Evolutionary conservation across 148 eudicot species (phyloP), one percentile per base, ranked within the genome.

Genomic region (Diospyros kaki): DNA sequence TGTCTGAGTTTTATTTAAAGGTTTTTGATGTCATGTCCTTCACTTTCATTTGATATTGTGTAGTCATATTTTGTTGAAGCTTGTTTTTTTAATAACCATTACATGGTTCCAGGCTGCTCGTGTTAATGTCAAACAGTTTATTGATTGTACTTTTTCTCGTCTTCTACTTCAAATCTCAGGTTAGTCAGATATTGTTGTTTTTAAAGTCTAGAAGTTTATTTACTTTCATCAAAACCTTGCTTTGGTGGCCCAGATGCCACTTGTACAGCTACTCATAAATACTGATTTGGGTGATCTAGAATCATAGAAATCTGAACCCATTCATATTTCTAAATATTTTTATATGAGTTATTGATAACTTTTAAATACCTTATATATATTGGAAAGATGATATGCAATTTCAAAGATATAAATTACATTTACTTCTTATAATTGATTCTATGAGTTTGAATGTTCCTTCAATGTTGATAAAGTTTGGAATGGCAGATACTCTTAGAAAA

Each of bases 91-190:
- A 8, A 48, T 48, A 28, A 42, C 68, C 40, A 11, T 43, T 72
- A 7, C 68, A 64, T 70, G 58, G 44, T 74, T 74, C 56, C 93
- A 95, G 99, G 91, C 85, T 81, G 89, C 99, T 77, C 84, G 77
- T 73, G 84, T 76, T 83, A 86, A 91, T 46, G 85, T 92, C 82
- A 89, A 89, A 82, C 88, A 83, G 68, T 90, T 84, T 73, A 81
- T 92, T 80, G 75, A 84, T 78, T 82, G 84, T 76, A 58, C 80
- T 79, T 92, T 95, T 76, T 88, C 85, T 75, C 86, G 78, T 82
- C 93, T 92, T 77, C 81, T 88, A 68, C 84, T 59, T 69, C 83
- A 83, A 74, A 89, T 95, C 72, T 78, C 96, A 81, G 96, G 99
- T 92, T 69, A 75, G 80, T 83, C 40, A 60, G 46, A 50, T 45